Evolutionary conservation across 2,329 filamentous ascomycete genomes (phyloP).

Genomic region (Nigrograna mackinnonii): DNA sequence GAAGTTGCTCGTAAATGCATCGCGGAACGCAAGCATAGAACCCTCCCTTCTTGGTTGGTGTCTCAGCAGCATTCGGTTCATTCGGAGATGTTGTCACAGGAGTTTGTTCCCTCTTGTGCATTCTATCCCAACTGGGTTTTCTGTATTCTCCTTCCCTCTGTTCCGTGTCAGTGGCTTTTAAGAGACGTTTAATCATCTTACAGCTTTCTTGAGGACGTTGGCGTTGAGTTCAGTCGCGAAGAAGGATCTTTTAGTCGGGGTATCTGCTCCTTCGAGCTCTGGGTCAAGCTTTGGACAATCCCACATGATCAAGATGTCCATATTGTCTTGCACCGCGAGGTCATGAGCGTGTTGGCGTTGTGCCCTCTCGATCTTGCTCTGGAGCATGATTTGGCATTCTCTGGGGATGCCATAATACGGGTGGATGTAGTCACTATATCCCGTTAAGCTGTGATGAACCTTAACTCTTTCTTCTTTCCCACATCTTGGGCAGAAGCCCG

Average conservation of each 20-base stretch:
- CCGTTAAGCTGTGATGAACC: background rate
- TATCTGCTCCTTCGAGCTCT: background rate
- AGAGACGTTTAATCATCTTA: too few species aligned
- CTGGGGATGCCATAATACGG: conserved; percentile 2
- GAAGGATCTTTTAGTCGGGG: background rate
- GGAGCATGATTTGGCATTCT: conserved; percentile 10
- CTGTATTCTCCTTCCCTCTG: too few species aligned
- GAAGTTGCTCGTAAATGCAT: too few species aligned
- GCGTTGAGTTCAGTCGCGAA: conserved; percentile 2
- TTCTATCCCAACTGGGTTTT: too few species aligned
- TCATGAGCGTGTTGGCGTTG: conserved; percentile 9
- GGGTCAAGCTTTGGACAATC: conserved; percentile 1
- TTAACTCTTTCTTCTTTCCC: too few species aligned
- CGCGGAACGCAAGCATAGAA: too few species aligned
- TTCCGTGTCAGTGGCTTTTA: too few species aligned
- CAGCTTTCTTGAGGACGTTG: conserved; percentile 5
- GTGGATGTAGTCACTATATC: conserved; percentile 8
- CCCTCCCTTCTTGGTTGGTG: too few species aligned
- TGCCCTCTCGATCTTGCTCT: conserved; percentile 8
- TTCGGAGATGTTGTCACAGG: too few species aligned
- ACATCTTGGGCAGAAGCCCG: conserved; percentile 10
- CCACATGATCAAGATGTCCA: conserved; percentile 12
- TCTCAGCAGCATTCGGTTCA: too few species aligned
- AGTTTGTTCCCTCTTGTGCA: too few species aligned
- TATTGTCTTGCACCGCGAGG: conserved; percentile 1